These are phyloP conservation scores for Graphiopsis chlorocephala DNA, from an alignment of 2,329 filamentous ascomycete species.

Conservation along the genomic window DNA sequence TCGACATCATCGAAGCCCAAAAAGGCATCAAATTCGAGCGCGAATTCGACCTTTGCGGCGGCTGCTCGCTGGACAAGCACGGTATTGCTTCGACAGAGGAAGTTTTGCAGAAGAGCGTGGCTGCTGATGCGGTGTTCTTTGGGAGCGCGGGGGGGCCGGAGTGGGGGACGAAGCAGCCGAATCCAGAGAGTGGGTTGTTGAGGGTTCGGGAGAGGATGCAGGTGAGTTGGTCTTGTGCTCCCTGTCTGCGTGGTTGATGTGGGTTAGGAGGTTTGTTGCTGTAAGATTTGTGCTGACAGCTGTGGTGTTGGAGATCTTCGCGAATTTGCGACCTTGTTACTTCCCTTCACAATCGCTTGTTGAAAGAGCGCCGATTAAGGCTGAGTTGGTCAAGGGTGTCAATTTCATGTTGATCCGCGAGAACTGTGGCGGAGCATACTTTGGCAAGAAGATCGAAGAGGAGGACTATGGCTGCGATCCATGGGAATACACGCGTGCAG, in stretches of 20 bases:
- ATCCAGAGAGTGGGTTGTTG: constrained; percentile 47
- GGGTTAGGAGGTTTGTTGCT: too few relatives aligned
- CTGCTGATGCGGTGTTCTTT: constrained; percentile 48
- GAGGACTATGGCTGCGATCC: constrained; percentile 47
- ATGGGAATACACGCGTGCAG: constrained; percentile 46
- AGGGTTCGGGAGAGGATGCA: constrained; percentile 41
- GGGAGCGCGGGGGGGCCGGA: constrained; percentile 50
- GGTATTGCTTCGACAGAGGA: constrained; percentile 45
- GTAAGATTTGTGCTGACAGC: neutral
- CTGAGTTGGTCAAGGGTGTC: constrained; percentile 44
- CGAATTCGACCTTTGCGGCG: constrained; percentile 35
- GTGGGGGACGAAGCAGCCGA: constrained; percentile 43
- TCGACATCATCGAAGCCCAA: constrained; percentile 40
- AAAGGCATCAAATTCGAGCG: constrained; percentile 30
- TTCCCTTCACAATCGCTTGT: constrained; percentile 42
- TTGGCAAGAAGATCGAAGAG: constrained; percentile 48
- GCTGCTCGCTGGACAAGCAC: constrained; percentile 46
- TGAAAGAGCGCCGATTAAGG: constrained; percentile 45
- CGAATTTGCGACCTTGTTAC: constrained; percentile 51
- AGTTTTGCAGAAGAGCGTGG: constrained; percentile 42
- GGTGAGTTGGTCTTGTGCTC: constrained; percentile 31
- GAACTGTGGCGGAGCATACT: constrained; percentile 52
- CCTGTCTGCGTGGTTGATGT: too few relatives aligned
- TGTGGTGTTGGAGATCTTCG: constrained; percentile 39
- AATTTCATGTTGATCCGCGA: constrained; percentile 52